Evolutionary conservation across 306 rosid genomes (phyloP), one percentile per base, ranked within the genome.

Genomic region (Castanospermum australe): DNA sequence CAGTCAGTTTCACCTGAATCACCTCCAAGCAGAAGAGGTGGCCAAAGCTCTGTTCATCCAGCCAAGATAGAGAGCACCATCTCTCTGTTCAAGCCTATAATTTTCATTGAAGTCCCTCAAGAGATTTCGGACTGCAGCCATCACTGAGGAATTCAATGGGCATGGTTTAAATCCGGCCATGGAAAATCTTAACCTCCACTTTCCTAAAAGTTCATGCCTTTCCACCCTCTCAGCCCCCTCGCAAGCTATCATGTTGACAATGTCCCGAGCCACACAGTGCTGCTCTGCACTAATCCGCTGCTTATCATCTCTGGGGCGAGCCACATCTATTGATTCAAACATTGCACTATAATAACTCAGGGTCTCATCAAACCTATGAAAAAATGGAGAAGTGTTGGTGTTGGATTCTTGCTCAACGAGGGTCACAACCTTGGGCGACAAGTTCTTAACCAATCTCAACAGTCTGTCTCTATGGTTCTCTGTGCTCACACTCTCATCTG

Each of bases 351-450:
- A 92, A 33, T 86, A 92, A 15, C 92, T 89, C 79, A 92, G 22
- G 0, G 90, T 86, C 90, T 94, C 98, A 2, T 22, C 21, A 82
- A 94, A 94, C 81, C 97, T 88, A 4, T 74, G 0, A 6, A 32
- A 55, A 71, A 94, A 94, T 18, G 98, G 86, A 38, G 94, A 92
- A 63, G 98, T 94, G 84, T 92, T 94, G 75, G 97, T 94, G 88
- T 92, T 94, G 39, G 98, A 92, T 67, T 94, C 98, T 83, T 94
- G 97, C 88, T 94, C 98, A 18, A 89, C 83, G n/a, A 92, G 85
- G 48, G 96, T 89, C 68, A 94, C 80, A 41, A 92, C 94, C 83
- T 89, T 94, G 4, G 98, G 98, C 0, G 94, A 90, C 69, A 90
- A 82, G 83, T 96, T 90, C 65, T 87, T 90, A 0, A 94, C 91